A percentile compares a stretch with the other conserved stretches of the same genome.
phyloP scores from a whole-genome alignment of 2,329 filamentous ascomycete genomes.

The Calycina herbarum region DNA sequence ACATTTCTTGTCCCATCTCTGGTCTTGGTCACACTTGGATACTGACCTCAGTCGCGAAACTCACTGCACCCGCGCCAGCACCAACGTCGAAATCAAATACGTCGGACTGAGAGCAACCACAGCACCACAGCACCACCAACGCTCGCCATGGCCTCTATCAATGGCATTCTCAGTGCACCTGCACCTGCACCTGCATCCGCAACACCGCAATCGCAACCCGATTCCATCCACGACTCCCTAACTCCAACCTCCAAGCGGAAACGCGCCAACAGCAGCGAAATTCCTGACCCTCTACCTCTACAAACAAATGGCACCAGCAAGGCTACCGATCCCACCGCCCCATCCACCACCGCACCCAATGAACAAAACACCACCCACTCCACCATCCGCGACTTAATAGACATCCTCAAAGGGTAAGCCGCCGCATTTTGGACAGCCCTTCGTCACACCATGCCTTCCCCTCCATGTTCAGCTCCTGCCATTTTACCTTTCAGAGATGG shows the following conservation, averaged over 20 bases:
- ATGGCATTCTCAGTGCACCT: conserved; percentile 45
- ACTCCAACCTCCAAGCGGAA: conserved; percentile 55
- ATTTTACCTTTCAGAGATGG: conserved; percentile 30
- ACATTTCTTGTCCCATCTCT: background rate
- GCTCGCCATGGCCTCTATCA: conserved; percentile 37
- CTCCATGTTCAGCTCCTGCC: conserved; percentile 10
- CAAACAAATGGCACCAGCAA: conserved; percentile 36
- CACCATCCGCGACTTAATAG: conserved; percentile 45
- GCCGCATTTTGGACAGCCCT: conserved; percentile 17
- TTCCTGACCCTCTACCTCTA: background rate
- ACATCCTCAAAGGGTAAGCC: conserved; percentile 46
- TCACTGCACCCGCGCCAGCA: background rate
- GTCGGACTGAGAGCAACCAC: conserved; percentile 5
- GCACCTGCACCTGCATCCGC: conserved; percentile 30
- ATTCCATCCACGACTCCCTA: conserved; percentile 30
- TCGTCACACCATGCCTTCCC: background rate
- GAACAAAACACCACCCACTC: conserved; percentile 36
- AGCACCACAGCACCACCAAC: conserved; percentile 12
- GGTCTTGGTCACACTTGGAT: conserved; percentile 12
- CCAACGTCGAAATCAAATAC: background rate
- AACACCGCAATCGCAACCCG: conserved; percentile 13
- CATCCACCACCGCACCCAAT: conserved; percentile 21
- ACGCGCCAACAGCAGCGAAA: conserved; percentile 47
- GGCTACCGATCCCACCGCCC: background rate
- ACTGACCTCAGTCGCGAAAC: conserved; percentile 13